Evolutionary conservation across 1,139 yeast species (phyloP), one percentile per base, ranked within the genome.

Genomic region (Suhomyces anneliseae): DNA sequence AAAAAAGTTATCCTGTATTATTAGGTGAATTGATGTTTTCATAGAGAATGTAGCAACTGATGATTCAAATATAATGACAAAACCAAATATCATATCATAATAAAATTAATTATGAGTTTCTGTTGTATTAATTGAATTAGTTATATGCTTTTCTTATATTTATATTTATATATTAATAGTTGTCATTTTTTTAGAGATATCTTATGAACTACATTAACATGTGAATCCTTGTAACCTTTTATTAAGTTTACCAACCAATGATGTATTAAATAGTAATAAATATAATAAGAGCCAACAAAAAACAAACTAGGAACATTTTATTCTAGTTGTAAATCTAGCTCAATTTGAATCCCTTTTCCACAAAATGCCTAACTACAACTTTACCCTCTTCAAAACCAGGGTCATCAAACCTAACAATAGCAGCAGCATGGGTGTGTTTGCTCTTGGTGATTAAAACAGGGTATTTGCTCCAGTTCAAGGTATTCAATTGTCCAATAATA

Each of bases 401-500:
- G 34, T 78, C 78, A 38, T 70, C 69, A 49, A 75, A 79, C 47
- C 95, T 75, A 36, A 84, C 87, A 49, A 89, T 86, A 1, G 89
- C 85, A 2, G 93, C 95, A 2, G 96, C 90, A 59, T 89, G 96
- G 0, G 95, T 78, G 42, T 83, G 79, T 44, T 75, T 75, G 4
- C 93, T 83, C 33, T 77, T 69, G 39, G 85, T 75, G 45, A 89
- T 85, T 50, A 86, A 75, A 29, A 88, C 76, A 0, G 95, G 95
- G 59, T 62, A 85, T 61, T 87, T 89, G 33, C 70, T 64, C 96
- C 96, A 89, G 3, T 66, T 58, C 10, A 88, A 63, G 1, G 64
- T 54, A 62, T 88, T 87, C 60, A 89, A 72, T 50, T 76, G 74
- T 27, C 67, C 67, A 37, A 87, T 76, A 44, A 87, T 85, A 31